These are phyloP conservation scores for Cladosporium cucumerinum DNA, from an alignment of 2,329 filamentous ascomycete species.

Conservation along the genomic window DNA sequence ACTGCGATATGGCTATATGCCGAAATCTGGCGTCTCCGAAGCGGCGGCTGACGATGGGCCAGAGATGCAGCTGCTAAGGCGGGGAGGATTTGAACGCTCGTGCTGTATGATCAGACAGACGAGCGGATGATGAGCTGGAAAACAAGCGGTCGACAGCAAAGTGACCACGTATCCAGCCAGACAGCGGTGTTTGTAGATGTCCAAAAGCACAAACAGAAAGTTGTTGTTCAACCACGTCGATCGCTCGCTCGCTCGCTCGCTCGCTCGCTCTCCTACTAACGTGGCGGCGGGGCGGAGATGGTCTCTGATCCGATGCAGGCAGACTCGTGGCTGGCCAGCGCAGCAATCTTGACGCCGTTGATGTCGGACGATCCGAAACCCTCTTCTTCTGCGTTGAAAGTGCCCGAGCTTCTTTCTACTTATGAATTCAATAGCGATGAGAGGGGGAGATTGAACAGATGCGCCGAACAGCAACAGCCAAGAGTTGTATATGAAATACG, in stretches of 20 bases:
- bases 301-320: slow-evolving; percentile 5
- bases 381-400: background rate
- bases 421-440: background rate
- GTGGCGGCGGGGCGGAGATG: slow-evolving; percentile 10
- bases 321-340: background rate
- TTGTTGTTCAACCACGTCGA: slow-evolving; percentile 9
- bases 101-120: background rate
- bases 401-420: background rate
- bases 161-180: slow-evolving; percentile 13
- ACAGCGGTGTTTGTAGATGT: background rate
- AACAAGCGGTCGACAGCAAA: background rate
- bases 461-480: background rate
- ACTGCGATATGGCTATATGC: slow-evolving; percentile 10
- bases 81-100: background rate
- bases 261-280: background rate
- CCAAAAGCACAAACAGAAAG: background rate
- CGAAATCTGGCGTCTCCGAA: slow-evolving; percentile 15
- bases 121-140: background rate
- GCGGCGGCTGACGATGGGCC: slow-evolving; percentile 15
- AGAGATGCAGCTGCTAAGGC: background rate
- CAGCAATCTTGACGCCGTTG: background rate
- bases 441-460: background rate
- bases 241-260: slow-evolving; percentile 3
- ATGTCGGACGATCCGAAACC: slow-evolving; percentile 6
- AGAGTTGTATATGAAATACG: background rate